A percentile compares a stretch with the other conserved stretches of the same genome.
Conservation (phyloP, 306 rosid species). For the Vachellia collinsii region DNA sequence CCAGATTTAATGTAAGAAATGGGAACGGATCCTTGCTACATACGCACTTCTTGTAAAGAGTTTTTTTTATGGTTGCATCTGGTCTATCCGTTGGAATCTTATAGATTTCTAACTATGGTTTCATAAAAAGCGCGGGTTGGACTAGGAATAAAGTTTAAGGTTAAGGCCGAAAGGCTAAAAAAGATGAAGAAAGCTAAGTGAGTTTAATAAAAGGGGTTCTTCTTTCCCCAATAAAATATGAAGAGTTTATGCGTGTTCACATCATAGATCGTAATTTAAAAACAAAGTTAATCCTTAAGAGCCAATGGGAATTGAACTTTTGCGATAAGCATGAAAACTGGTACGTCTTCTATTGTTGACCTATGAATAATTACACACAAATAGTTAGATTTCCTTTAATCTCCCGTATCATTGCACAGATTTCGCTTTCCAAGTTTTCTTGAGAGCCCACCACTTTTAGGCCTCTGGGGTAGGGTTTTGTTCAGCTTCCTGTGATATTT, state of each 20-base stretch:
- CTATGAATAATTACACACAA: neutral
- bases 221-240: constrained; percentile 19
- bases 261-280: neutral
- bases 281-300: constrained; percentile 5
- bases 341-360: constrained; percentile 6
- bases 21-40: no score
- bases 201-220: constrained; percentile 23
- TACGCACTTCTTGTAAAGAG: no score
- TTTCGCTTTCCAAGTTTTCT: constrained; percentile 25
- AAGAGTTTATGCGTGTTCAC: constrained; percentile 6
- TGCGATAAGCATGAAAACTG: constrained; percentile 32
- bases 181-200: neutral
- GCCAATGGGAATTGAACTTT: constrained; percentile 20
- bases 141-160: constrained; percentile 21
- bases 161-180: constrained; percentile 40
- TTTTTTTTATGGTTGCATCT: no score
- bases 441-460: neutral
- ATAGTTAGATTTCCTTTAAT: constrained; percentile 5
- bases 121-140: neutral
- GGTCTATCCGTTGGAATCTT: no score
- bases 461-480: neutral
- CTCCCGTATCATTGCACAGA: constrained; percentile 33
- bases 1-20: no score
- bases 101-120: constrained; percentile 36
- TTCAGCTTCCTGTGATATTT: neutral